These are phyloP conservation scores for Irpex sp. DNA, from an alignment of 1,284 basidiomycete genomes.

Conservation along the genomic window DNA sequence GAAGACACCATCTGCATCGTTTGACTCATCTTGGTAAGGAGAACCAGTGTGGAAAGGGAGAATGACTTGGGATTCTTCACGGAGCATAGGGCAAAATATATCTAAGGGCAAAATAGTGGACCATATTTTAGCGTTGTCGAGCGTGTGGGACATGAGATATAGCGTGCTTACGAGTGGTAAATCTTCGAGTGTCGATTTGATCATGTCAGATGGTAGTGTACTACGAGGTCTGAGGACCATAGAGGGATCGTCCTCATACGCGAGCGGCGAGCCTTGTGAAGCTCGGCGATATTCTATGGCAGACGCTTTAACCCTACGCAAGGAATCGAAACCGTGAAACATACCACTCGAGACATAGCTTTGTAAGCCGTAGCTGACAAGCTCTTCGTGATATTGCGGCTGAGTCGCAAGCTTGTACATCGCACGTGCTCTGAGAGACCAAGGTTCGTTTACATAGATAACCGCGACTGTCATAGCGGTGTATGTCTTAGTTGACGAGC, in stretches of 20 bases:
- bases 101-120: background rate
- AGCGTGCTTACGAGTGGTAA: too few species aligned
- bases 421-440: background rate
- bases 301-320: background rate
- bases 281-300: background rate
- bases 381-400: slow-evolving; percentile 2
- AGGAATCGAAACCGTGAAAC: background rate
- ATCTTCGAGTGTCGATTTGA: too few species aligned
- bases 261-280: background rate
- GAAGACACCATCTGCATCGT: background rate
- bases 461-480: background rate
- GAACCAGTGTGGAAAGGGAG: background rate
- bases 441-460: slow-evolving; percentile 9
- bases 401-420: slow-evolving; percentile 7
- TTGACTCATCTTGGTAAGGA: background rate
- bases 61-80: slow-evolving; percentile 34
- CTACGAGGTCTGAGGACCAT: too few species aligned
- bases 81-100: slow-evolving; percentile 21
- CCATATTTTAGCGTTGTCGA: too few species aligned
- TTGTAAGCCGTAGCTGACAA: background rate
- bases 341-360: background rate
- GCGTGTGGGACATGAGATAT: too few species aligned
- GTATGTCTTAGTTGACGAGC: background rate
- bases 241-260: too few species aligned
- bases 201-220: too few species aligned